Percentiles rank a stretch among this genome's conserved stretches.
phyloP scores from a whole-genome alignment of 139 green algal species.

The Coelastrella sp. region DNA sequence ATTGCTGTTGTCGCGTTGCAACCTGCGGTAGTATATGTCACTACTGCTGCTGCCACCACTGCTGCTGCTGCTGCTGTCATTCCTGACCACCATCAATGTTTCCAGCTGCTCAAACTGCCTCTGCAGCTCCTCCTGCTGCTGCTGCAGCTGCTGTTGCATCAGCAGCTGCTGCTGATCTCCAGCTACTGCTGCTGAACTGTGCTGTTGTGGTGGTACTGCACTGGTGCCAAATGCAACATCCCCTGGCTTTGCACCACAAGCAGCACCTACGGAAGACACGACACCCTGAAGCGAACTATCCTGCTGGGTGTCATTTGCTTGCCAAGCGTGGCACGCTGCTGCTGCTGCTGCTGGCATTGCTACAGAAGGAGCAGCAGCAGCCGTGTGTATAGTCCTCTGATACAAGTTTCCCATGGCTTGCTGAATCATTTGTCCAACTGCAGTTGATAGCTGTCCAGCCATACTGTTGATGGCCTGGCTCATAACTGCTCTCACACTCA shows the following conservation, averaged over 20 bases:
- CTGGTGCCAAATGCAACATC: not conserved
- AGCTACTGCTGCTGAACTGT: not conserved
- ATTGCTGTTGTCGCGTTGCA: too few relatives aligned
- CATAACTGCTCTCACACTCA: slow-evolving; percentile 13
- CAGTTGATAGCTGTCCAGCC: slow-evolving; percentile 16
- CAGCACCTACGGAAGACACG: not conserved
- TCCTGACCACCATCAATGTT: slow-evolving; percentile 14
- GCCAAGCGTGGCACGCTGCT: not conserved
- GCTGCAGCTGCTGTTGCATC: slow-evolving; percentile 24
- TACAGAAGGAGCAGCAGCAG: not conserved
- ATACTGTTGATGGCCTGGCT: slow-evolving; percentile 13
- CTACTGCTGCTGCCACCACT: slow-evolving; percentile 2
- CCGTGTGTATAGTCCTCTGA: not conserved
- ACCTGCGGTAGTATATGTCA: not conserved
- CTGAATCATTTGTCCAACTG: not conserved
- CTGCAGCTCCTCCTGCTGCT: slow-evolving; percentile 22
- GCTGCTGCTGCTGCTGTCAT: slow-evolving; percentile 34
- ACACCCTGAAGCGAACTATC: too few relatives aligned
- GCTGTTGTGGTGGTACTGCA: not conserved
- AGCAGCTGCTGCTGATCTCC: not conserved
- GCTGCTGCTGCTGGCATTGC: not conserved
- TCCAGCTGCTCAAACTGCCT: slow-evolving; percentile 32
- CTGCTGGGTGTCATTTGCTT: not conserved
- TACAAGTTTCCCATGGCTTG: not conserved
- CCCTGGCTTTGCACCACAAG: not conserved